Conservation (phyloP, 2,329 filamentous ascomycete species). For the Nectriaceae sp. region DNA sequence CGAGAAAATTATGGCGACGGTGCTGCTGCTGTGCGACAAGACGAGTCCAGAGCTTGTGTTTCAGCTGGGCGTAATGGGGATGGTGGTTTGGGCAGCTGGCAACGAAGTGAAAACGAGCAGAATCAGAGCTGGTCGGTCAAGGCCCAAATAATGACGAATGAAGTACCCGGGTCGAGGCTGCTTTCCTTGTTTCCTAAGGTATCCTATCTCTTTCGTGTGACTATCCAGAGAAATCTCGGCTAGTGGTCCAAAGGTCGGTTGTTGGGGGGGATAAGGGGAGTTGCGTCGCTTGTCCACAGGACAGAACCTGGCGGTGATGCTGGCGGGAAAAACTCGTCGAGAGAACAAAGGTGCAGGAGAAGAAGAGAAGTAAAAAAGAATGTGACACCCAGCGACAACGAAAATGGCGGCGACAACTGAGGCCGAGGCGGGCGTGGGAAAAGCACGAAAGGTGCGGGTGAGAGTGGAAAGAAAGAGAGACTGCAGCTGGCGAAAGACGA, state of each 20-base stretch:
- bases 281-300: background rate
- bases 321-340: background rate
- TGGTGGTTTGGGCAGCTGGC: conserved; percentile 20
- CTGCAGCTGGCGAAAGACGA: background rate
- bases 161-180: no score
- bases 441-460: conserved; percentile 3
- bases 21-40: conserved; percentile 20
- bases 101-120: conserved; percentile 15
- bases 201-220: no score
- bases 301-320: background rate
- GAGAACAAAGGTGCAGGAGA: background rate
- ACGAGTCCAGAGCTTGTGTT: conserved; percentile 26
- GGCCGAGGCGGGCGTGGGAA: background rate
- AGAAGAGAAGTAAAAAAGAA: background rate
- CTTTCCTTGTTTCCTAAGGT: background rate
- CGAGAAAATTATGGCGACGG: conserved; percentile 8
- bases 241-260: background rate
- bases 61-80: conserved; percentile 27
- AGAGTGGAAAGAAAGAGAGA: conserved; percentile 6
- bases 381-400: background rate
- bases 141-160: background rate
- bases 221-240: background rate
- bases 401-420: background rate
- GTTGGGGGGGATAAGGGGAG: background rate
- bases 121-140: conserved; percentile 7